These are phyloP conservation scores for Serendipita sp. DNA, from an alignment of 768 basidiomycete genomes.

Conservation along the genomic window DNA sequence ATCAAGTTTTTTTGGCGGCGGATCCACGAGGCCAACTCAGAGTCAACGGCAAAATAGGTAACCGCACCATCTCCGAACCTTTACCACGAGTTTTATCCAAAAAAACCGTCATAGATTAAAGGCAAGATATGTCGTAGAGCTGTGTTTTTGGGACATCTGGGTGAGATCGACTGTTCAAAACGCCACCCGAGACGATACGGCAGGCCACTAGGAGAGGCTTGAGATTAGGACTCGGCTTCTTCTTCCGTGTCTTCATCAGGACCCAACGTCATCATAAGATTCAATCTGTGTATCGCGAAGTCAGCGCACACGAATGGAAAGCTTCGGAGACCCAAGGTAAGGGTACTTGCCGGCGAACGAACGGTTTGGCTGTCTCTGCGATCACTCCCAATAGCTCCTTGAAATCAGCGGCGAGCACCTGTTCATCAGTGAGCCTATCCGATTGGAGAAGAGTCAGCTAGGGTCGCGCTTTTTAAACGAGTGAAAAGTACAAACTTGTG, in stretches of 20 bases:
- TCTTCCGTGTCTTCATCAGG: conserved; percentile 17
- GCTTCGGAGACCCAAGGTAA: neutral
- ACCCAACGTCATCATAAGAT: conserved; percentile 51
- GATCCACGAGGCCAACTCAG: neutral
- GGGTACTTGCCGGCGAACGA: conserved; percentile 55
- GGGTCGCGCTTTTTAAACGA: neutral
- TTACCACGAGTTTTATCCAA: neutral
- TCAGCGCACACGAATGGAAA: neutral
- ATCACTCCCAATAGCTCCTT: conserved; percentile 41
- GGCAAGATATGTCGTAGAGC: too few species aligned
- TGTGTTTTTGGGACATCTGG: too few species aligned
- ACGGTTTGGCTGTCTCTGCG: conserved; percentile 43
- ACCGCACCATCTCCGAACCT: conserved; percentile 4
- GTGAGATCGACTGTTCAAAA: neutral
- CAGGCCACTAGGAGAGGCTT: neutral
- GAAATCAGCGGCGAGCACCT: conserved; percentile 55
- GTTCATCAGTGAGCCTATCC: conserved; percentile 54
- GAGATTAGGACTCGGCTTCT: conserved; percentile 13
- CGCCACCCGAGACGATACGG: neutral
- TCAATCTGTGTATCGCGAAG: conserved; percentile 30
- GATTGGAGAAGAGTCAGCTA: conserved; percentile 8
- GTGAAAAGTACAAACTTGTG: conserved; percentile 30
- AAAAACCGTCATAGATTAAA: neutral
- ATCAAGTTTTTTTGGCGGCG: neutral
- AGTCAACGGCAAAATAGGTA: neutral